phyloP scores from a whole-genome alignment of 345 rosid genomes.

The Salix arbutifolia region DNA sequence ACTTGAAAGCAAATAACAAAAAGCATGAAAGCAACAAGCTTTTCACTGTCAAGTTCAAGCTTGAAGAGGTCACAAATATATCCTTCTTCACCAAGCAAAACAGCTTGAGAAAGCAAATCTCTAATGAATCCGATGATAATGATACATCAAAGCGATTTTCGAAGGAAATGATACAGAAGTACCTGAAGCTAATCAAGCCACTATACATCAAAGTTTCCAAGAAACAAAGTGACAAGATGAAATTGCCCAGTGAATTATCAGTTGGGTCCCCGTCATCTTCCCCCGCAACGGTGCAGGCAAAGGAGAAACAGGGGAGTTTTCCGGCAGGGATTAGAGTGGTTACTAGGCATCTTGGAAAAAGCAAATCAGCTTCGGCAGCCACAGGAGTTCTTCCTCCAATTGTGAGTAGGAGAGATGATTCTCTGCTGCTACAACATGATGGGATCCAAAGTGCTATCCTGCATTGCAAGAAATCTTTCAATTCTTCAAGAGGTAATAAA shows the following conservation, averaged over 20 bases:
- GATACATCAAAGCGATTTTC: slow-evolving; percentile 20
- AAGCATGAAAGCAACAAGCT: slow-evolving; percentile 24
- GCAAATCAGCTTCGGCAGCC: slow-evolving; percentile 18
- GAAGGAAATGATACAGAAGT: slow-evolving; percentile 22
- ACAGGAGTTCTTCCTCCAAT: not conserved
- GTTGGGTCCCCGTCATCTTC: slow-evolving; percentile 42
- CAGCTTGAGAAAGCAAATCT: slow-evolving; percentile 31
- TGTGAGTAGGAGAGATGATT: slow-evolving; percentile 19
- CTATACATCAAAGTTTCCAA: slow-evolving; percentile 30
- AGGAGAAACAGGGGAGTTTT: slow-evolving; percentile 19
- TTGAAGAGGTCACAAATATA: slow-evolving; percentile 30
- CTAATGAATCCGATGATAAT: not conserved
- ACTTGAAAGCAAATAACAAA: slow-evolving; percentile 14
- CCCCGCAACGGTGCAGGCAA: slow-evolving; percentile 22
- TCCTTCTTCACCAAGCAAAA: slow-evolving; percentile 29
- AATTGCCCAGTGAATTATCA: slow-evolving; percentile 22
- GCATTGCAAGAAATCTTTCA: slow-evolving; percentile 34
- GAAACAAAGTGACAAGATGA: slow-evolving; percentile 30
- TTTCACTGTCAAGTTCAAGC: slow-evolving; percentile 40
- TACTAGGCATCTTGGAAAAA: slow-evolving; percentile 30
- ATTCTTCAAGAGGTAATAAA: slow-evolving; percentile 21
- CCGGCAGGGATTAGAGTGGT: slow-evolving; percentile 25
- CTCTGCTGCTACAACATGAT: slow-evolving; percentile 22
- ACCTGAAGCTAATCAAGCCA: slow-evolving; percentile 27
- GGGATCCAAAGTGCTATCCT: slow-evolving; percentile 32